phyloP scores from a whole-genome alignment of 306 rosid species.

The Corylus americana region DNA sequence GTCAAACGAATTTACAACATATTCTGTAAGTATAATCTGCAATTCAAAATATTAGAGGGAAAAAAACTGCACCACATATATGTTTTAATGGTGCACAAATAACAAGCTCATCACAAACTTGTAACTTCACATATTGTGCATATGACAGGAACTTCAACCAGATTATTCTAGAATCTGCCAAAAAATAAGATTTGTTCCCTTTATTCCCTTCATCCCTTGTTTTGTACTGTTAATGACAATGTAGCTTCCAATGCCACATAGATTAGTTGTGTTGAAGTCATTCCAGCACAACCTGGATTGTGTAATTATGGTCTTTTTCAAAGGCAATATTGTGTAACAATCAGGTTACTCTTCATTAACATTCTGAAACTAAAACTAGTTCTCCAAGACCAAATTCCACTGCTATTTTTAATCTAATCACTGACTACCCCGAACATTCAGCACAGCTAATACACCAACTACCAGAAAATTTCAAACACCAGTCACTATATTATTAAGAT shows the following conservation, averaged over 20 bases:
- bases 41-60: background rate
- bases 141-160: background rate
- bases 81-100: background rate
- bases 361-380: background rate
- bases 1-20: background rate
- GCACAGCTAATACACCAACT: background rate
- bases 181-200: background rate
- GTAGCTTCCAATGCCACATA: background rate
- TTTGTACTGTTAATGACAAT: background rate
- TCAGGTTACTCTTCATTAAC: slow-evolving; percentile 1
- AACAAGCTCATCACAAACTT: background rate
- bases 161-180: background rate
- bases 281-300: background rate
- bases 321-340: background rate
- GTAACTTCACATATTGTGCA: background rate
- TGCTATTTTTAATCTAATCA: background rate
- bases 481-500: background rate
- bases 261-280: background rate
- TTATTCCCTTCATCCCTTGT: background rate
- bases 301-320: background rate
- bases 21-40: background rate
- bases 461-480: background rate
- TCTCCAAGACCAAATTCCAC: background rate
- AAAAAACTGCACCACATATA: background rate
- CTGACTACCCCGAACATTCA: background rate